phyloP scores from a whole-genome alignment of 345 rosid species.

The Acer campestre region DNA sequence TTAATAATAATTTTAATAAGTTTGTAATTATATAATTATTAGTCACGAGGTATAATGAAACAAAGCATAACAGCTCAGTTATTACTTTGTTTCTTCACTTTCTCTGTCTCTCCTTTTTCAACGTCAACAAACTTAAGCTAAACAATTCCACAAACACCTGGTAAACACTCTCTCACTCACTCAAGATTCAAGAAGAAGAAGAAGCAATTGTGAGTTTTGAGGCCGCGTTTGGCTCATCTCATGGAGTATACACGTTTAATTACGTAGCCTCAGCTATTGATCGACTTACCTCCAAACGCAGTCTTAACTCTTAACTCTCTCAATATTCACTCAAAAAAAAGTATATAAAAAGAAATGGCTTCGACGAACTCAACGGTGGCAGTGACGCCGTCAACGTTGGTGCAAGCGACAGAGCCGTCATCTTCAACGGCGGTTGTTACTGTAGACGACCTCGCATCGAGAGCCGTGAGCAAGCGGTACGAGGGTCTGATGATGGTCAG shows the following conservation, averaged over 20 bases:
- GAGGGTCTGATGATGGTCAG: constrained; percentile 46
- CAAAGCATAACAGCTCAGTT: not conserved
- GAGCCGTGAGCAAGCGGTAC: constrained; percentile 32
- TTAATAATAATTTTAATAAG: not conserved
- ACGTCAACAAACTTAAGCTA: constrained; percentile 17
- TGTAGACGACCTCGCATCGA: constrained; percentile 25
- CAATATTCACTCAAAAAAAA: not conserved
- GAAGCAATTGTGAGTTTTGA: not conserved
- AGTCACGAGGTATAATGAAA: constrained; percentile 15
- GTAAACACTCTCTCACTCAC: not conserved
- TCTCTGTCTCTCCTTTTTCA: not conserved
- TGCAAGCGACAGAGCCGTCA: constrained; percentile 20
- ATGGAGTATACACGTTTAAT: not conserved
- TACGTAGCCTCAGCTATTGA: not conserved
- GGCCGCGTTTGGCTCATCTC: constrained; percentile 14
- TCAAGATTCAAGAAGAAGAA: not conserved
- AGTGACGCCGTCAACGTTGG: not conserved
- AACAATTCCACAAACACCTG: constrained; percentile 17
- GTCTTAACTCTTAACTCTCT: not conserved
- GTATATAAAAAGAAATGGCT: constrained; percentile 9
- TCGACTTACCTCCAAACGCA: constrained; percentile 7
- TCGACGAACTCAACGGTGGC: constrained; percentile 16
- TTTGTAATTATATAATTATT: constrained; percentile 16
- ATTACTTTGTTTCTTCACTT: not conserved
- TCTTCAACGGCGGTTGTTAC: constrained; percentile 24